Percentiles rank a stretch among this genome's conserved stretches.
These are phyloP conservation scores for Debaryomycetaceae sp. DNA, from an alignment of 1,139 yeast genomes.

Conservation along the genomic window DNA sequence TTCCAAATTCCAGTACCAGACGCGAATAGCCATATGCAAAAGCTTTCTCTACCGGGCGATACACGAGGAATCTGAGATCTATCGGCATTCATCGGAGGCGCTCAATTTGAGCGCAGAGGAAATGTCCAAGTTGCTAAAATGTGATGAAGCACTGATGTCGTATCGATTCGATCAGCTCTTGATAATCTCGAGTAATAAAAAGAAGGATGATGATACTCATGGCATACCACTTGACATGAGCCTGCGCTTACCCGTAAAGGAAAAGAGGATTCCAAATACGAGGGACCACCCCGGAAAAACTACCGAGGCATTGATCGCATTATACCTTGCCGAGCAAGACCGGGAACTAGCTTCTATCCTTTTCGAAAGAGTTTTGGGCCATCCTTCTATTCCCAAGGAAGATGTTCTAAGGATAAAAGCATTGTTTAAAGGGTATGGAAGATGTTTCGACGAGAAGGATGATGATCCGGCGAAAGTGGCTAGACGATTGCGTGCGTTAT, in stretches of 20 bases:
- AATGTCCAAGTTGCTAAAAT: no score
- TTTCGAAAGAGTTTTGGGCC: conserved; percentile 43
- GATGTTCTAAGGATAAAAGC: conserved; percentile 35
- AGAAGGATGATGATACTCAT: no score
- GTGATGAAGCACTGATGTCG: no score
- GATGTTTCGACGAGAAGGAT: conserved; percentile 25
- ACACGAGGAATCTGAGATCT: no score
- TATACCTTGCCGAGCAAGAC: conserved; percentile 40
- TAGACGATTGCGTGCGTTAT: conserved; percentile 9
- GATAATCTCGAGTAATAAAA: no score
- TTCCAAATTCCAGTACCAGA: conserved; percentile 23
- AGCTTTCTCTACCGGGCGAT: conserved; percentile 28
- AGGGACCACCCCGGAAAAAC: no score
- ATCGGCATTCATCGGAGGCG: no score
- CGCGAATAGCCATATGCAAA: conserved; percentile 16
- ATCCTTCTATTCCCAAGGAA: conserved; percentile 26
- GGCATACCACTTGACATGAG: no score
- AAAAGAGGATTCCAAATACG: no score
- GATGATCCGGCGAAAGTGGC: conserved; percentile 21
- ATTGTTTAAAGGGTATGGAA: conserved; percentile 48
- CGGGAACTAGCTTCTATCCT: conserved; percentile 53
- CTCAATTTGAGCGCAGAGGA: no score
- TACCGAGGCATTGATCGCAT: conserved; percentile 43
- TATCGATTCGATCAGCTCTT: no score
- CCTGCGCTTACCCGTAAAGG: no score